phyloP scores from a whole-genome alignment of 768 basidiomycete genomes.

The Russula sp. region DNA sequence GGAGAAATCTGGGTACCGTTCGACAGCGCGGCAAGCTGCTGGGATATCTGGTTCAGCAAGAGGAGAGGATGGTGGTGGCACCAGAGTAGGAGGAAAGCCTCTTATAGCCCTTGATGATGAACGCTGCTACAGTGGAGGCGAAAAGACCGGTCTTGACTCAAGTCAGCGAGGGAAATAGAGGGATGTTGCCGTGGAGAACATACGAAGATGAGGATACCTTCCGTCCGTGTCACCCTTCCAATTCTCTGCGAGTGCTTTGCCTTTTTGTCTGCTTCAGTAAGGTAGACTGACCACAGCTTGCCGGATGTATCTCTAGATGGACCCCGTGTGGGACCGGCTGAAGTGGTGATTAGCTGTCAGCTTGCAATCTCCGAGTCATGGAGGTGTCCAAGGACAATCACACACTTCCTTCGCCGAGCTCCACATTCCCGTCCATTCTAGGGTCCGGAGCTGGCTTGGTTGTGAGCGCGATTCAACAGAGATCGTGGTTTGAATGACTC shows the following conservation, averaged over 20 bases:
- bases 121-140: slow-evolving; percentile 12
- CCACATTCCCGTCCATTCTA: background rate
- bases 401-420: background rate
- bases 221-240: slow-evolving; percentile 11
- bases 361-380: background rate
- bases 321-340: background rate
- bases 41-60: slow-evolving; percentile 14
- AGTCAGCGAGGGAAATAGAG: background rate
- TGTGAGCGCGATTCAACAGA: background rate
- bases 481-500: background rate
- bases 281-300: slow-evolving; percentile 10
- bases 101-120: slow-evolving; percentile 19
- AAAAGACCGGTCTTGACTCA: slow-evolving; percentile 16
- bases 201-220: slow-evolving; percentile 12
- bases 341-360: background rate
- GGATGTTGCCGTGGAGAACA: background rate
- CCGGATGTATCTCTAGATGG: background rate
- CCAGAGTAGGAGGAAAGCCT: slow-evolving; percentile 1
- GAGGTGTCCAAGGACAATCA: background rate
- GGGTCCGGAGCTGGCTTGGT: too few species aligned
- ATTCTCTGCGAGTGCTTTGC: slow-evolving; percentile 1
- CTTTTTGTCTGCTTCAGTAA: slow-evolving; percentile 2
- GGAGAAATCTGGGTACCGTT: background rate
- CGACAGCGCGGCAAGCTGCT: slow-evolving; percentile 6
- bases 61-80: background rate